Evolutionary conservation across 176 grass and related monocot species (phyloP).

Genomic region (Oryza meridionalis): DNA sequence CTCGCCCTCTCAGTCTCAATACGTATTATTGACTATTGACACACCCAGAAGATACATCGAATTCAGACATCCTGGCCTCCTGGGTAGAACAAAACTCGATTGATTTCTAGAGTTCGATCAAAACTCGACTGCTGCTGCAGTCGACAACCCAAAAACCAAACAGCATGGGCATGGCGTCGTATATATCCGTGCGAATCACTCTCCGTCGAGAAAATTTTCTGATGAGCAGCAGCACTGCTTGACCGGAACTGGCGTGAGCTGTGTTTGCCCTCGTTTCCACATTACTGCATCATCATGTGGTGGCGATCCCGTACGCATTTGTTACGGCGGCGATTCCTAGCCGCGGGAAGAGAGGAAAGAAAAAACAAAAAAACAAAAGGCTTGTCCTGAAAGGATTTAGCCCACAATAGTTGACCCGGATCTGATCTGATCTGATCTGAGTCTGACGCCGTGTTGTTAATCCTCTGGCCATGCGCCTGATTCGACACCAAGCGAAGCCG

Average conservation of each 20-base stretch:
- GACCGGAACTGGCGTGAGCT: slow-evolving; percentile 28
- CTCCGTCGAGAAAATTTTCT: neutral
- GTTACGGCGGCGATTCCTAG: neutral
- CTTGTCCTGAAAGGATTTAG: slow-evolving; percentile 12
- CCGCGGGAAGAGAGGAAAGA: neutral
- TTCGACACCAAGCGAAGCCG: neutral
- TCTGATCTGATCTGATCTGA: neutral
- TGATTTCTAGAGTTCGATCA: neutral
- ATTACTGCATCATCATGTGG: slow-evolving; percentile 9
- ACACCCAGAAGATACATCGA: neutral
- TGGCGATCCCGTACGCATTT: slow-evolving; percentile 3
- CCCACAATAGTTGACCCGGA: slow-evolving; percentile 40
- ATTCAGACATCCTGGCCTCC: neutral
- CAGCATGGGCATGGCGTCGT: neutral
- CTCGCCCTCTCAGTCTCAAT: no score
- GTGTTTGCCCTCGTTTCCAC: slow-evolving; percentile 17
- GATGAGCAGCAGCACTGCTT: slow-evolving; percentile 15
- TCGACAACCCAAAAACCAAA: neutral
- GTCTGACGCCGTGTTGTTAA: neutral
- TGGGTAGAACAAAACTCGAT: neutral
- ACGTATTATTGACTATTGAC: neutral
- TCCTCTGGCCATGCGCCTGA: neutral
- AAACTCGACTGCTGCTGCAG: no score
- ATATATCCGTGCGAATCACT: slow-evolving; percentile 13
- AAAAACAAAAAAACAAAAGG: no score